phyloP scores from a whole-genome alignment of 2,329 filamentous ascomycete genomes.

The Coniochaeta sp. region DNA sequence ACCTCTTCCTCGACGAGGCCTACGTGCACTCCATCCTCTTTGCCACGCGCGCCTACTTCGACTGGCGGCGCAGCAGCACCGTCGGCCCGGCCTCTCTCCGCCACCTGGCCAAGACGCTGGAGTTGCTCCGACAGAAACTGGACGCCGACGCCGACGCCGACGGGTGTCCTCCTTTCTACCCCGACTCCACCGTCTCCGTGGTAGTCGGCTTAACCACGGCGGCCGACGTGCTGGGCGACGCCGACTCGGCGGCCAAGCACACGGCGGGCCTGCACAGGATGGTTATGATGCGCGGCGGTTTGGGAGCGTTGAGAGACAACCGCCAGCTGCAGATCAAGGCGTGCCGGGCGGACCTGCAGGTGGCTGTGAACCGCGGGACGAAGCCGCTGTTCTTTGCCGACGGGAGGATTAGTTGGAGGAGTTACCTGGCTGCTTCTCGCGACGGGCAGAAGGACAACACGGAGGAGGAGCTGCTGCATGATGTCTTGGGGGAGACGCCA shows the following conservation, averaged over 20 bases:
- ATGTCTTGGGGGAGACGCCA: slow-evolving; percentile 5
- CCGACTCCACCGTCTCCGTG: too few relatives aligned
- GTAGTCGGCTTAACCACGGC: too few relatives aligned
- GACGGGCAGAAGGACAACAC: too few relatives aligned
- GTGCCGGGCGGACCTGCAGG: too few relatives aligned
- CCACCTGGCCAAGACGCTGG: slow-evolving; percentile 14
- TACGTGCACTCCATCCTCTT: slow-evolving; percentile 10
- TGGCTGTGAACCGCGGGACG: slow-evolving; percentile 6
- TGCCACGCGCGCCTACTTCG: slow-evolving; percentile 8
- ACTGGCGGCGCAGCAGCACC: neutral
- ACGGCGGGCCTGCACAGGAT: too few relatives aligned
- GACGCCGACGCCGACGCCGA: neutral
- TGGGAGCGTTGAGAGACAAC: too few relatives aligned
- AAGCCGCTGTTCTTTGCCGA: slow-evolving; percentile 10
- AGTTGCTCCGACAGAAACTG: slow-evolving; percentile 8
- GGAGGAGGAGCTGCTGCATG: neutral
- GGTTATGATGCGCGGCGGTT: too few relatives aligned
- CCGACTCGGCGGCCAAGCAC: too few relatives aligned
- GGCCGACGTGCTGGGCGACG: too few relatives aligned
- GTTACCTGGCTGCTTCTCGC: slow-evolving; percentile 7
- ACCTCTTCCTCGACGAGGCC: slow-evolving; percentile 9
- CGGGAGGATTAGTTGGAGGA: slow-evolving; percentile 8
- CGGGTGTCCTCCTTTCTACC: too few relatives aligned
- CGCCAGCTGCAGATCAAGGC: too few relatives aligned
- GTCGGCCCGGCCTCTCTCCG: slow-evolving; percentile 9